phyloP scores from a whole-genome alignment of 2,329 filamentous ascomycete genomes.

The Neopestalotiopsis rosae region DNA sequence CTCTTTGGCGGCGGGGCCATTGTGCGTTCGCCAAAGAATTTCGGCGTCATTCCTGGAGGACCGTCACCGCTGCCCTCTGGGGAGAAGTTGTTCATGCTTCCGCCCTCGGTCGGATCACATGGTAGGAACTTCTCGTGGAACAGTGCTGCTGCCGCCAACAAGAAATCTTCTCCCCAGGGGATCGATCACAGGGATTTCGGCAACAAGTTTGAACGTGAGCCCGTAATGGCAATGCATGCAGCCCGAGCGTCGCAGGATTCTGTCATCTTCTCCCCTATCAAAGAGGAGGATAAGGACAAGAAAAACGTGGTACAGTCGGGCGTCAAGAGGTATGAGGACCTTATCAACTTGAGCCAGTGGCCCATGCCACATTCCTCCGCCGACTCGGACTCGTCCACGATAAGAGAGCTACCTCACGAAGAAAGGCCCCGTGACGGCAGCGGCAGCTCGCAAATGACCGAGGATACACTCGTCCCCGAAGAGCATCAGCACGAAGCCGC shows the following conservation, averaged over 20 bases:
- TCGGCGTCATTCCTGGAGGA: slow-evolving; percentile 21
- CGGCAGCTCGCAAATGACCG: too few relatives aligned
- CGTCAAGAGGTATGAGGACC: slow-evolving; percentile 5
- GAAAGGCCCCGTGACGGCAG: background rate
- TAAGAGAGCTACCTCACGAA: background rate
- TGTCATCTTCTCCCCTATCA: background rate
- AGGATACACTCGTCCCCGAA: too few relatives aligned
- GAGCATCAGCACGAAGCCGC: too few relatives aligned
- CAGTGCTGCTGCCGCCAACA: slow-evolving; percentile 19
- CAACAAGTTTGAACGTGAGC: slow-evolving; percentile 22
- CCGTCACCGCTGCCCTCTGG: slow-evolving; percentile 18
- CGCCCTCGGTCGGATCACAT: slow-evolving; percentile 19
- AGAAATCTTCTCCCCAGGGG: slow-evolving; percentile 30
- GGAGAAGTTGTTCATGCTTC: slow-evolving; percentile 20
- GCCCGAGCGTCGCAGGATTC: slow-evolving; percentile 22
- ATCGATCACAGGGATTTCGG: slow-evolving; percentile 33
- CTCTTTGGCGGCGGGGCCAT: slow-evolving; percentile 33
- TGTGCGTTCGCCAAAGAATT: slow-evolving; percentile 31
- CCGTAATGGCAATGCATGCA: slow-evolving; percentile 40
- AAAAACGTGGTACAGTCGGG: background rate
- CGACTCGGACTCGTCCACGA: background rate
- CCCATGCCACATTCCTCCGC: background rate
- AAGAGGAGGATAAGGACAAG: background rate
- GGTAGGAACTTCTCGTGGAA: slow-evolving; percentile 31
- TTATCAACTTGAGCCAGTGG: slow-evolving; percentile 12